phyloP scores from a whole-genome alignment of 2,329 filamentous ascomycete genomes.

The Aspergillus clavatus region DNA sequence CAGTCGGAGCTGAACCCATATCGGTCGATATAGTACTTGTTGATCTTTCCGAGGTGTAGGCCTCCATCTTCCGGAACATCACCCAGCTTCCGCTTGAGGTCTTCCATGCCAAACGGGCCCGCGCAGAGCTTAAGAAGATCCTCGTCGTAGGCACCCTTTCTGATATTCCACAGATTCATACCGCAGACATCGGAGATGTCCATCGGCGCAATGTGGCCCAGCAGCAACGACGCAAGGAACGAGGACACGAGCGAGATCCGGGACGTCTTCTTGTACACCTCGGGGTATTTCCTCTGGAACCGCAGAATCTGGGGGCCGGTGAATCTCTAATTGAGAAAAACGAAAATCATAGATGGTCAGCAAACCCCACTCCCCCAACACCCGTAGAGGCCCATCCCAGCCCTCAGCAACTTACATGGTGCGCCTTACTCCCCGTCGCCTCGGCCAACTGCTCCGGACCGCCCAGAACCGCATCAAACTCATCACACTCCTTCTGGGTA shows the following conservation, averaged over 20 bases:
- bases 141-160: conserved; percentile 66
- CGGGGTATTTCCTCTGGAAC: conserved; percentile 72
- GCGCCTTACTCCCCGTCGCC: conserved; percentile 84
- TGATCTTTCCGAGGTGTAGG: conserved; percentile 68
- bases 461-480: conserved; percentile 72
- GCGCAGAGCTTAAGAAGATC: conserved; percentile 70
- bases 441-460: conserved; percentile 64
- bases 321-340: conserved; percentile 62
- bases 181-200: conserved; percentile 94
- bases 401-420: conserved; percentile 64
- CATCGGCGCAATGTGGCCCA: conserved; percentile 79
- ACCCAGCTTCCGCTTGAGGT: conserved; percentile 73
- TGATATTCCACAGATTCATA: conserved; percentile 95
- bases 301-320: conserved; percentile 95
- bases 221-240: conserved; percentile 84
- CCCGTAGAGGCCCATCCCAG: background rate
- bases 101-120: conserved; percentile 57
- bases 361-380: no score
- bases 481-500: conserved; percentile 85
- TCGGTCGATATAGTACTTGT: conserved; percentile 69
- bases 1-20: conserved; percentile 75
- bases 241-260: conserved; percentile 93
- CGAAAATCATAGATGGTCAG: no score
- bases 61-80: conserved; percentile 76
- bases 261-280: conserved; percentile 72